These are phyloP conservation scores for Ceratocystis alfenasii DNA, from an alignment of 2,329 filamentous ascomycete genomes.

Conservation along the genomic window DNA sequence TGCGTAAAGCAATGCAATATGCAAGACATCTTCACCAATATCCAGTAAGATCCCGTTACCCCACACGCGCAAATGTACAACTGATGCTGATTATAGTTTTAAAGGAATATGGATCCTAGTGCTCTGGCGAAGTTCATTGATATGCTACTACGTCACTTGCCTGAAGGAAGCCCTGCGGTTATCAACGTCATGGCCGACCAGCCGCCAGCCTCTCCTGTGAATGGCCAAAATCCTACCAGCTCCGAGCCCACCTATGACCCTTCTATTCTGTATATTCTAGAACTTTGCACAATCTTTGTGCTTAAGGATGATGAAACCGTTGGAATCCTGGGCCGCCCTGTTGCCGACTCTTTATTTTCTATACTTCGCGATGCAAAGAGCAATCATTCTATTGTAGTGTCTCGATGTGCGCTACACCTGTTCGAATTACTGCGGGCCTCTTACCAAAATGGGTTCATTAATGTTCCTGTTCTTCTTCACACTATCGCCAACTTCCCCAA, in stretches of 20 bases:
- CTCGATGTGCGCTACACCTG: constrained; percentile 75
- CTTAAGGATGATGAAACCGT: constrained; percentile 64
- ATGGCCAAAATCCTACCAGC: constrained; percentile 43
- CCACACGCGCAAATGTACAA: background rate
- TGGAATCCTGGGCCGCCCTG: constrained; percentile 59
- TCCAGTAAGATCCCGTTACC: constrained; percentile 46
- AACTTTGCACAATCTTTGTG: constrained; percentile 73
- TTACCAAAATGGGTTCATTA: constrained; percentile 84
- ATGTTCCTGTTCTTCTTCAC: constrained; percentile 82
- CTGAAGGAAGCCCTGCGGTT: constrained; percentile 66
- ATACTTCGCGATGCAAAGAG: constrained; percentile 68
- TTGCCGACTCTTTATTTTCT: constrained; percentile 68
- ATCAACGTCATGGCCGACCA: constrained; percentile 85
- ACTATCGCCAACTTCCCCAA: constrained; percentile 79
- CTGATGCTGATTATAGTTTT: constrained; percentile 7
- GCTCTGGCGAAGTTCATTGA: constrained; percentile 45
- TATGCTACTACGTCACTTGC: constrained; percentile 69
- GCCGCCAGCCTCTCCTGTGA: constrained; percentile 48
- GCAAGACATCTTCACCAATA: constrained; percentile 68
- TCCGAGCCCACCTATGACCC: constrained; percentile 65
- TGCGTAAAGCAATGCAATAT: constrained; percentile 86
- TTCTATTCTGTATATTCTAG: constrained; percentile 76
- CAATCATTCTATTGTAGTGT: constrained; percentile 72
- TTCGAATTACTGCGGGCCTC: constrained; percentile 69
- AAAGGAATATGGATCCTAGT: constrained; percentile 48